These are phyloP conservation scores for Yamadazyma sp. DNA, from an alignment of 805 yeast genomes.

Conservation along the genomic window DNA sequence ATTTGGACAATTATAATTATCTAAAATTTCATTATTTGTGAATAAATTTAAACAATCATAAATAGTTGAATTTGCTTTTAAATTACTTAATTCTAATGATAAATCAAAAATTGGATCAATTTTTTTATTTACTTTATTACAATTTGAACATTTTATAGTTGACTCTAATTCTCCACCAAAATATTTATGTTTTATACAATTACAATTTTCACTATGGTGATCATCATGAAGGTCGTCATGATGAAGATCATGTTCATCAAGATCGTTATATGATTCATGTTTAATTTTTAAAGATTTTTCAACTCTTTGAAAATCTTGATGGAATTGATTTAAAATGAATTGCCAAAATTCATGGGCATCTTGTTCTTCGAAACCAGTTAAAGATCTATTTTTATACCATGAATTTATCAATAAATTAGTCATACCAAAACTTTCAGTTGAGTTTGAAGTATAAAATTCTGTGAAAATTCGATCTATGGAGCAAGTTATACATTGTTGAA, in stretches of 20 bases:
- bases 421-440: constrained; percentile 73
- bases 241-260: background rate
- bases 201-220: constrained; percentile 38
- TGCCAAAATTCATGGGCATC: constrained; percentile 99
- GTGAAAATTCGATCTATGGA: constrained; percentile 76
- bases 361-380: constrained; percentile 96
- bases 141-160: constrained; percentile 69
- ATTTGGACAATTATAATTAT: constrained; percentile 64
- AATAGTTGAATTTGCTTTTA: constrained; percentile 36
- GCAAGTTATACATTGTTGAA: constrained; percentile 71
- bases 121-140: constrained; percentile 63
- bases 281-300: background rate
- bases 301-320: constrained; percentile 33
- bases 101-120: constrained; percentile 89
- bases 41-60: constrained; percentile 71
- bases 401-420: constrained; percentile 78
- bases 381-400: constrained; percentile 77
- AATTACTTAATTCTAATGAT: constrained; percentile 63
- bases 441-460: constrained; percentile 64
- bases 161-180: constrained; percentile 84
- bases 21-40: constrained; percentile 75
- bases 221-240: too few species aligned
- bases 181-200: constrained; percentile 77
- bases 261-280: background rate
- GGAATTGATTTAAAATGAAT: constrained; percentile 82